A percentile compares a stretch with the other conserved stretches of the same genome.
These are phyloP conservation scores for Talaromyces sp. DNA, from an alignment of 2,329 filamentous ascomycete genomes.

Conservation along the genomic window DNA sequence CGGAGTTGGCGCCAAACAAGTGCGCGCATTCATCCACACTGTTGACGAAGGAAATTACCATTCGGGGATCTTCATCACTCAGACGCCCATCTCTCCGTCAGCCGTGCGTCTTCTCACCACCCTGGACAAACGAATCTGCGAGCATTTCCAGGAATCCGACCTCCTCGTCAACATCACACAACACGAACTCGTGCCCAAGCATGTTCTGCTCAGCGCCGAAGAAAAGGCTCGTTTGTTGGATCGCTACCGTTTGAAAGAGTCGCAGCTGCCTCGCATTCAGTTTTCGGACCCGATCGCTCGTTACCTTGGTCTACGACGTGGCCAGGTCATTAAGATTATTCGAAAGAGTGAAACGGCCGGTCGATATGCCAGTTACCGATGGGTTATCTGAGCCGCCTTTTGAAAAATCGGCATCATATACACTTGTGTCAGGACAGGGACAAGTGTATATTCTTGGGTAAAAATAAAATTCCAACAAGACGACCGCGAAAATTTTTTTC, in stretches of 20 bases:
- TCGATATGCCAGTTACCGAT: conserved; percentile 90
- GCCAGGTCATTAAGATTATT: conserved; percentile 98
- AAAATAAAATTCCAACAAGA: not conserved
- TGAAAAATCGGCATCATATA: not conserved
- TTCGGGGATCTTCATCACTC: conserved; percentile 85
- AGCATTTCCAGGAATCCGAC: conserved; percentile 95
- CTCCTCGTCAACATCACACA: conserved; percentile 96
- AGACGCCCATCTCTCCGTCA: conserved; percentile 74
- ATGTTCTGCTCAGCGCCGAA: conserved; percentile 81
- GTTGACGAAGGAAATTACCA: conserved; percentile 75
- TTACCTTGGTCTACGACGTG: conserved; percentile 83
- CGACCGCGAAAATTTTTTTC: not conserved
- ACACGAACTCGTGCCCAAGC: conserved; percentile 92
- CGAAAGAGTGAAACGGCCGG: conserved; percentile 91
- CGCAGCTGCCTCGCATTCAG: conserved; percentile 88
- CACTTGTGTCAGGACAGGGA: not conserved
- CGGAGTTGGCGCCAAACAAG: conserved; percentile 79
- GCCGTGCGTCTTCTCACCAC: conserved; percentile 81
- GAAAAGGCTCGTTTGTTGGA: conserved; percentile 83
- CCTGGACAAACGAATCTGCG: conserved; percentile 73
- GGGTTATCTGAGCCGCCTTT: conserved; percentile 43
- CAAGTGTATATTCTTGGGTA: not conserved
- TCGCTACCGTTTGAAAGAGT: conserved; percentile 94
- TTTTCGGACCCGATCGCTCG: conserved; percentile 86
- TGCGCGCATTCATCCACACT: conserved; percentile 82